Percentiles rank a stretch among this genome's conserved stretches.
phyloP scores from a whole-genome alignment of 441 rosid species.

The Eutrema salsugineum region DNA sequence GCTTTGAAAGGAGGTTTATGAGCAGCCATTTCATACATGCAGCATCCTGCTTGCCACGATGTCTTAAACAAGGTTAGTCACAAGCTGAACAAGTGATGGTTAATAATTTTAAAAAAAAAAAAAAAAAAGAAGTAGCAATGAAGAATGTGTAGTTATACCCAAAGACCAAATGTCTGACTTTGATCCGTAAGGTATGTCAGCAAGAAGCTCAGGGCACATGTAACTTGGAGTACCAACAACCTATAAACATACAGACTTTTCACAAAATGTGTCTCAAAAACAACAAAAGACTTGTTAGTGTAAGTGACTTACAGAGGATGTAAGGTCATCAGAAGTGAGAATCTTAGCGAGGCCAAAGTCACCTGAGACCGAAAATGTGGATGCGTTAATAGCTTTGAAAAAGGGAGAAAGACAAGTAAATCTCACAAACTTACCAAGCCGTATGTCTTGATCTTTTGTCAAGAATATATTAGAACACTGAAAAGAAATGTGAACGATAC shows the following conservation, averaged over 20 bases:
- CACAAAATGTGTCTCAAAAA: not conserved
- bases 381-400: not conserved
- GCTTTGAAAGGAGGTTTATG: conserved; percentile 74
- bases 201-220: conserved; percentile 87
- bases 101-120: not conserved
- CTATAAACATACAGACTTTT: conserved; percentile 26
- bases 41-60: conserved; percentile 54
- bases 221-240: conserved; percentile 83
- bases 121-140: no score
- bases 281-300: not conserved
- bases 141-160: conserved; percentile 35
- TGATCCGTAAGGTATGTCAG: conserved; percentile 81
- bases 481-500: conserved; percentile 22
- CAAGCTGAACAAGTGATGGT: not conserved
- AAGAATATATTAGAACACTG: conserved; percentile 77
- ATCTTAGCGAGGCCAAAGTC: conserved; percentile 82
- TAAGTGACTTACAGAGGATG: conserved; percentile 54
- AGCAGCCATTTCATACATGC: conserved; percentile 72
- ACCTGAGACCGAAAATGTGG: conserved; percentile 32
- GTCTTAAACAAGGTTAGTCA: not conserved
- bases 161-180: conserved; percentile 82
- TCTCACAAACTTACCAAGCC: conserved; percentile 43
- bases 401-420: not conserved
- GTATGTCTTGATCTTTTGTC: conserved; percentile 67
- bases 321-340: conserved; percentile 66